phyloP scores from a whole-genome alignment of 2,329 filamentous ascomycete genomes.

The Ophiostoma pallidulum region DNA sequence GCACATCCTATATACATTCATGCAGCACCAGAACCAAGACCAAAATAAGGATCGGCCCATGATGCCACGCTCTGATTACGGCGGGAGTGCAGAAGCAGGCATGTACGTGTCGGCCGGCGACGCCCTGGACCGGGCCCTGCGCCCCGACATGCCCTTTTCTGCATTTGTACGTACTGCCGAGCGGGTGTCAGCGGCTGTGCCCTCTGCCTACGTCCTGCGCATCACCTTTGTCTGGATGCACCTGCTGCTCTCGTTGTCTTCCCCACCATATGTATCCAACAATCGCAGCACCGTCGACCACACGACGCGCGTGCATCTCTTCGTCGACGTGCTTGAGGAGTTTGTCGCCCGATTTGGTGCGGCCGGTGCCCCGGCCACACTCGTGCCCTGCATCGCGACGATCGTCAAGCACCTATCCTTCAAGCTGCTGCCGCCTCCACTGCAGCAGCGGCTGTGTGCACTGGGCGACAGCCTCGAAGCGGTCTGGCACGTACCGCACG shows the following conservation, averaged over 20 bases:
- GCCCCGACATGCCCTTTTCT: not conserved
- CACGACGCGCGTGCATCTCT: not conserved
- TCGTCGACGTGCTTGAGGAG: slow-evolving; percentile 8
- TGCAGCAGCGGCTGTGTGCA: slow-evolving; percentile 1
- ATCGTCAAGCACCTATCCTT: not conserved
- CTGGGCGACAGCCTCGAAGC: not conserved
- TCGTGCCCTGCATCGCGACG: slow-evolving; percentile 17
- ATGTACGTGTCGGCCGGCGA: not conserved
- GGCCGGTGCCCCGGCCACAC: slow-evolving; percentile 20
- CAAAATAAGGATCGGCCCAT: no score
- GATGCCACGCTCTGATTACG: no score
- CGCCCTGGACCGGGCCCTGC: not conserved
- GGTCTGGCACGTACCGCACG: not conserved
- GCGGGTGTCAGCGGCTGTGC: not conserved
- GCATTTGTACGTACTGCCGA: not conserved
- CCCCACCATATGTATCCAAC: no score
- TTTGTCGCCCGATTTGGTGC: slow-evolving; percentile 19
- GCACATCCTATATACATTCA: slow-evolving; percentile 25
- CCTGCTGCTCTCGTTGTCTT: not conserved
- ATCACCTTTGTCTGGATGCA: slow-evolving; percentile 8
- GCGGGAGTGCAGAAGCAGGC: no score
- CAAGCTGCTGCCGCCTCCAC: not conserved
- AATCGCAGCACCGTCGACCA: not conserved
- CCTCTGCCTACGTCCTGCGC: slow-evolving; percentile 8
- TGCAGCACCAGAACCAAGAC: not conserved